Evolutionary conservation across 768 basidiomycete genomes (phyloP).

Genomic region (Amyloporia xantha): DNA sequence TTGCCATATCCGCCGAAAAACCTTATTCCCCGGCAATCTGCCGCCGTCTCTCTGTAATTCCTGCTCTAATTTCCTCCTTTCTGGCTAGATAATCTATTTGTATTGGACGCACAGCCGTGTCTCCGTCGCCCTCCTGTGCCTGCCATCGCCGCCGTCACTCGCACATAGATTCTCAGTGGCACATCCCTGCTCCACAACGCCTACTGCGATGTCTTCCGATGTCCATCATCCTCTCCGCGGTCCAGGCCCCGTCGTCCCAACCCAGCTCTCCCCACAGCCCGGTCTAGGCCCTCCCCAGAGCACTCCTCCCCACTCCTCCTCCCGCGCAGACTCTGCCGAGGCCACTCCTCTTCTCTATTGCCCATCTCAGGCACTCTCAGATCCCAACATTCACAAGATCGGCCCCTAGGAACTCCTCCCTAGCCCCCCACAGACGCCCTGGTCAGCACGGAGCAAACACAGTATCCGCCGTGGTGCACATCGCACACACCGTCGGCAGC

Average conservation of each 20-base stretch:
- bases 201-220: too few relatives aligned
- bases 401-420: background rate
- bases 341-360: background rate
- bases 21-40: constrained; percentile 3
- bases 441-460: background rate
- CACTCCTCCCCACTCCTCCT: background rate
- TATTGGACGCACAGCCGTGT: background rate
- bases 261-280: background rate
- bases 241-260: background rate
- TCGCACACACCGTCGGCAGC: background rate
- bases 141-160: background rate
- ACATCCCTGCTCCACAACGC: background rate
- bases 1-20: constrained; percentile 3
- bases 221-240: background rate
- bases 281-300: background rate
- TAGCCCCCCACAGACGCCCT: background rate
- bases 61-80: too few relatives aligned
- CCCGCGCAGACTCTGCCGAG: background rate
- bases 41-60: background rate
- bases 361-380: background rate
- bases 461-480: background rate
- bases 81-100: background rate
- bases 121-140: background rate
- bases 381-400: background rate
- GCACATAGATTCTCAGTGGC: too few relatives aligned